Conservation (phyloP, 495 filamentous ascomycete species). For the Trichocladium uniseriatum region DNA sequence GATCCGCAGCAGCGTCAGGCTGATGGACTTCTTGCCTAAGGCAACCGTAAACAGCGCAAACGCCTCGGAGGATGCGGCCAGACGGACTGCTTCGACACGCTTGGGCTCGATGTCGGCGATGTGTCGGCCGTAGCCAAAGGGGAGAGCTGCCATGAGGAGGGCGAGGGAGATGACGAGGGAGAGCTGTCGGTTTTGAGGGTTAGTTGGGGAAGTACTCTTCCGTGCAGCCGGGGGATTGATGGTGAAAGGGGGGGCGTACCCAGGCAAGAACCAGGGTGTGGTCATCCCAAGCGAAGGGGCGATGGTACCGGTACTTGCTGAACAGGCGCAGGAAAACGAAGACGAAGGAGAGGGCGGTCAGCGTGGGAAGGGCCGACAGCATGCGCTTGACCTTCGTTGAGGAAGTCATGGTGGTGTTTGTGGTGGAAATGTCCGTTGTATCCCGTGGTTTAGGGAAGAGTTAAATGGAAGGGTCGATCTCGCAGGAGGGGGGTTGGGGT, state of each 20-base stretch:
- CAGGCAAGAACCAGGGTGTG: background rate
- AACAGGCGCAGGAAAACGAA: slow-evolving; percentile 27
- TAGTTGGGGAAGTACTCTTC: no score
- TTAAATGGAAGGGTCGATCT: no score
- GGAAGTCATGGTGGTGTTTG: no score
- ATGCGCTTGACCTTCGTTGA: no score
- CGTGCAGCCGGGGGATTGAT: no score
- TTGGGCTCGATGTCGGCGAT: background rate
- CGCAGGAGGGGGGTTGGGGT: no score
- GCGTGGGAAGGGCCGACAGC: no score
- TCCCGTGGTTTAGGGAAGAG: no score
- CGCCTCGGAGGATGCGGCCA: background rate
- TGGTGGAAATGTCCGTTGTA: no score
- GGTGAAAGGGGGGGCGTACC: no score
- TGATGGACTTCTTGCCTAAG: background rate
- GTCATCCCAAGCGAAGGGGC: background rate
- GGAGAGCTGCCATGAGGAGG: background rate
- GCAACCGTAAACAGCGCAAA: background rate
- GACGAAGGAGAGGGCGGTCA: no score
- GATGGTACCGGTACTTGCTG: background rate
- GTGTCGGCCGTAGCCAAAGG: background rate
- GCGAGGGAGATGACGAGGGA: background rate
- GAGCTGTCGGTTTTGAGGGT: background rate
- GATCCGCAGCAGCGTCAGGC: background rate
- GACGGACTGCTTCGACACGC: background rate